Base-by-base conservation (phyloP, 2,329 filamentous ascomycete genomes). In the Beauveria varroae region DNA sequence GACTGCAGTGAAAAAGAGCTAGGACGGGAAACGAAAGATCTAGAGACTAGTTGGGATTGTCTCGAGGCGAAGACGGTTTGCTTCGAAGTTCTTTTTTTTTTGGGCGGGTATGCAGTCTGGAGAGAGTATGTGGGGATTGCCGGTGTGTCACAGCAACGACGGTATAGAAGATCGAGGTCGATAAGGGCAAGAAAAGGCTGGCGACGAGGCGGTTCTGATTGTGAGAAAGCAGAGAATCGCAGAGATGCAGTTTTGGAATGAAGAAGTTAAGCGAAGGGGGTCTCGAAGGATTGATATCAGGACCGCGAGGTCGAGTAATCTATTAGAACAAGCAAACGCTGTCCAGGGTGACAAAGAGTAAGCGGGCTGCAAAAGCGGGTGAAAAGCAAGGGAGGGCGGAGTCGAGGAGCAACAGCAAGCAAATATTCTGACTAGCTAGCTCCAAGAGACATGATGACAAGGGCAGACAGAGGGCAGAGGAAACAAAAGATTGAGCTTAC, bases 71-170 rank as follows among this genome's bases (percentile, higher is more conserved):
- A 37, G 54, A 46, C 47, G 26, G 9, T 53, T 47, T 51, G 57
- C 47, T 44, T 53, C 20, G 20, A 60, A 16, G 37, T 47, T 37
- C 30, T 51, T 60, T 60, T 60, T 59, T 59, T 59, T 60, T 54
- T 40, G 40, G 20, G 60, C 59, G 59, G 59, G 59, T 56, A 61
- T 61, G 53, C 37, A 40, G 51, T 55, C 51, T 37, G 22, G 60
- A 30, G 47, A 14, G 37, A 50, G 53, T 60, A 49, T 61, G 60
- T 61, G 60, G 60, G 53, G 60, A 51, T 61, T 12, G 43, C 16
- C 12, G 37, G 52, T 61, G 60, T 61, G 60, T 61, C 60, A 61
- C 60, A 61, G 60, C 60, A 61, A 61, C 60, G 52, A 61, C 57
- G 9, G 46, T 47, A n/a, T 26, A 52, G 51, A 28, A 5, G 59